phyloP scores from a whole-genome alignment of 2,329 filamentous ascomycete genomes.

The Penicillium sp. region DNA sequence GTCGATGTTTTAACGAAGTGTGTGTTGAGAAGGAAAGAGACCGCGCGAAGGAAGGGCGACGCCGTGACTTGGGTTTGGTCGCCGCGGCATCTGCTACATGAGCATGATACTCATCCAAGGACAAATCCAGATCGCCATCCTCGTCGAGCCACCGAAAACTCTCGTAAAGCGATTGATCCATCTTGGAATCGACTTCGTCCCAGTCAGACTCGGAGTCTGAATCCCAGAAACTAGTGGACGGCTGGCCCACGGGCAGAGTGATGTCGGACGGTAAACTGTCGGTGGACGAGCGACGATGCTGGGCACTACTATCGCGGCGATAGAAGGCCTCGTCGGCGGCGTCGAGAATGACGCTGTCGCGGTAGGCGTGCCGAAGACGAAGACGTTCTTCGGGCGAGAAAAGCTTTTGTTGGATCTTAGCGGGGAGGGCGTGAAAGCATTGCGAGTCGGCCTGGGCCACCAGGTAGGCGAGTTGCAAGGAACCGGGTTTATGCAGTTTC shows the following conservation, averaged over 20 bases:
- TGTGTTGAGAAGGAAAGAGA: slow-evolving; percentile 69
- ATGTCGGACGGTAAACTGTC: slow-evolving; percentile 13
- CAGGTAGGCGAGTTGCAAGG: slow-evolving; percentile 37
- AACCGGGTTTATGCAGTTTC: slow-evolving; percentile 37
- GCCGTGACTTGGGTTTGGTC: slow-evolving; percentile 20
- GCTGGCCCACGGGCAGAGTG: slow-evolving; percentile 17
- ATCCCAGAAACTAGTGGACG: slow-evolving; percentile 26
- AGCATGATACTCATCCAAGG: slow-evolving; percentile 67
- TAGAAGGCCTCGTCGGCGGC: slow-evolving; percentile 59
- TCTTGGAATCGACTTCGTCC: slow-evolving; percentile 30
- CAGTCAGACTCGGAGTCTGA: slow-evolving; percentile 32
- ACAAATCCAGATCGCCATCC: slow-evolving; percentile 67
- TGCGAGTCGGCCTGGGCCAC: slow-evolving; percentile 57
- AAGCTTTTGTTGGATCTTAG: slow-evolving; percentile 68
- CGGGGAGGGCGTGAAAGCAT: slow-evolving; percentile 68
- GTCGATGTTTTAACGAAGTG: slow-evolving; percentile 55
- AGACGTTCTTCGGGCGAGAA: slow-evolving; percentile 71
- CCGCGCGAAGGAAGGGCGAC: slow-evolving; percentile 64
- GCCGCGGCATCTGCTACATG: slow-evolving; percentile 54
- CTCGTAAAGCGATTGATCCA: slow-evolving; percentile 60
- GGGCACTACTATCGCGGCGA: slow-evolving; percentile 40
- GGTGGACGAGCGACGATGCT: slow-evolving; percentile 27
- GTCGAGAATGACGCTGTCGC: slow-evolving; percentile 55
- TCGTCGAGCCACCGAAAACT: slow-evolving; percentile 73
- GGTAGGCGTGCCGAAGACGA: slow-evolving; percentile 53